These are phyloP conservation scores for Fusarium sp. DNA, from an alignment of 2,329 filamentous ascomycete species.

Conservation along the genomic window DNA sequence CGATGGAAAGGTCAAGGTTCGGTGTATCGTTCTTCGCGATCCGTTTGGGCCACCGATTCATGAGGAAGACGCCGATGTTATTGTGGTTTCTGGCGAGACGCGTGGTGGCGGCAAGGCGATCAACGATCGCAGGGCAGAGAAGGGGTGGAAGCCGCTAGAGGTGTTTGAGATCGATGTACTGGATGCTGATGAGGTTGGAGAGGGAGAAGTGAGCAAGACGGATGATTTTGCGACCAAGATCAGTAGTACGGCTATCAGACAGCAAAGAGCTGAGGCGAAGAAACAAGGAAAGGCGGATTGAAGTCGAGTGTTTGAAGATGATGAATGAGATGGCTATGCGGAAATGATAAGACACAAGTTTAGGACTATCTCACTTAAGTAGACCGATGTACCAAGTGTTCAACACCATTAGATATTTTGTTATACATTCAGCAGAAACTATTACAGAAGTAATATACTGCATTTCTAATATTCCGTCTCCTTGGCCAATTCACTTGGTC, in stretches of 20 bases:
- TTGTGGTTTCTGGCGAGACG: slow-evolving; percentile 92
- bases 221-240: slow-evolving; percentile 76
- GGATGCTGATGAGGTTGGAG: slow-evolving; percentile 63
- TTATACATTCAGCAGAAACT: not conserved
- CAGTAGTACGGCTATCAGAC: slow-evolving; percentile 79
- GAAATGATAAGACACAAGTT: not conserved
- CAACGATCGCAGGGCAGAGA: slow-evolving; percentile 82
- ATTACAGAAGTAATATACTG: not conserved
- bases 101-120: slow-evolving; percentile 85
- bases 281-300: not conserved
- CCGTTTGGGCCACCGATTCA: slow-evolving; percentile 92
- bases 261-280: slow-evolving; percentile 58
- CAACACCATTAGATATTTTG: not conserved
- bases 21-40: slow-evolving; percentile 88
- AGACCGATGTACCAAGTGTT: not conserved
- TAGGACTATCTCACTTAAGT: not conserved
- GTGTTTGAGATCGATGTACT: slow-evolving; percentile 93
- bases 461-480: rapidly evolving
- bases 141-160: slow-evolving; percentile 80
- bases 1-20: slow-evolving; percentile 72
- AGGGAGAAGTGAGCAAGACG: slow-evolving; percentile 57
- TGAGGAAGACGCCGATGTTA: slow-evolving; percentile 79
- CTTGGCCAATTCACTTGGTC: not conserved
- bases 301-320: not conserved
- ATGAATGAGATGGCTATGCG: no score